Evolutionary conservation across 768 basidiomycete species (phyloP), one percentile per base, ranked within the genome.

Genomic region (Lentinula sp.): DNA sequence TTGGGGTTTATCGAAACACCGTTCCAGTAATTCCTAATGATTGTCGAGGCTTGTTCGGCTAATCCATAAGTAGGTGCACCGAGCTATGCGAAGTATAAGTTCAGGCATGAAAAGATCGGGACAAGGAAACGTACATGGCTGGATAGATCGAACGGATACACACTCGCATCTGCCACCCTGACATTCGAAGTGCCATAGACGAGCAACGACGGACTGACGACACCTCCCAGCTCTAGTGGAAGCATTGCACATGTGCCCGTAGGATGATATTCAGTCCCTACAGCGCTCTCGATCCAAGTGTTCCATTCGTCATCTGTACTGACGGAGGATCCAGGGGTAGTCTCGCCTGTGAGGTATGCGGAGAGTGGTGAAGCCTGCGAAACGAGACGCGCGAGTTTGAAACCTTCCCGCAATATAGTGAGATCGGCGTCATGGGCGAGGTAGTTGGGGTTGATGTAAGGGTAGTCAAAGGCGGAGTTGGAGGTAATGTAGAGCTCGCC

Each of bases 231-330:
- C 35, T 68, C 68, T 60, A 71, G 71, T 1, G 85, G 84, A 46
- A 86, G 70, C 84, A 87, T 86, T 7, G 83, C 74, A 68, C 79
- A 82, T 5, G 84, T 79, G 21, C 77, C 78, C 34, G 76, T 73
- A 5, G 87, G 87, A 69, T 90, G 88, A 72, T 73, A 85, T 72
- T 87, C 83, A 8, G 83, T 84, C 8, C 75, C 72, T 13, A 77
- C 75, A 7, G 69, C 65, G n/a, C 68, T 69, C 32, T 72, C 70
- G 28, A 86, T 63, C 80, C 80, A 89, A 5, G 69, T 67, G 42
- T 86, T 82, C 73, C 82, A 82, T 31, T 86, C 72, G 16, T 72
- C 80, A 65, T 90, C 88, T 5, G 79, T 80, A 21, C 71, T 67
- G 15, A 87, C 80, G 4, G 64, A 62, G 0, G 79, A 63, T 2